A percentile compares a stretch with the other conserved stretches of the same genome.
Conservation (phyloP, 2,329 filamentous ascomycete species). For the Aspergillus brunneoviolaceus region DNA sequence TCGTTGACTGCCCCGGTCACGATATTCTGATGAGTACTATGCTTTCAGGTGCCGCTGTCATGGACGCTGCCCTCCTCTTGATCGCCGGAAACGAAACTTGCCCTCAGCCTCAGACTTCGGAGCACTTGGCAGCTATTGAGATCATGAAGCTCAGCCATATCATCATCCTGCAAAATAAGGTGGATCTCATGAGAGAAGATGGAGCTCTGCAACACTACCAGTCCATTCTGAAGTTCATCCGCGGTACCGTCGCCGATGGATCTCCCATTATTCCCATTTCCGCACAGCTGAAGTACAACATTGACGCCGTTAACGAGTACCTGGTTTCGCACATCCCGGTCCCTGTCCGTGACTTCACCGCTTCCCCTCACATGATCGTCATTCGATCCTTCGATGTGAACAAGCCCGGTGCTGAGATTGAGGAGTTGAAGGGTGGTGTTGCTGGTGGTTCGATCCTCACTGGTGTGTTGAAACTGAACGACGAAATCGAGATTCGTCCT, state of each 20-base stretch:
- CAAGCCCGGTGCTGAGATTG: constrained; percentile 98
- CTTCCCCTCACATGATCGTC: constrained; percentile 96
- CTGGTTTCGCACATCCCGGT: constrained; percentile 95
- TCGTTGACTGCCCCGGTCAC: constrained; percentile 98
- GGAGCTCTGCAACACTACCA: constrained; percentile 91
- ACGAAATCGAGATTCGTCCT: constrained; percentile 98
- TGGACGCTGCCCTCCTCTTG: constrained; percentile 94
- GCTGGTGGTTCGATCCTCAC: constrained; percentile 95
- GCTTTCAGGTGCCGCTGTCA: constrained; percentile 98
- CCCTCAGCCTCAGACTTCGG: constrained; percentile 96
- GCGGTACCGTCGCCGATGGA: constrained; percentile 93
- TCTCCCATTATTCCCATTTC: constrained; percentile 95
- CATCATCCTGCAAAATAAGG: constrained; percentile 99
- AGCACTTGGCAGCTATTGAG: constrained; percentile 97
- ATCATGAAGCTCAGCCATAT: constrained; percentile 99
- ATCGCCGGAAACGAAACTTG: constrained; percentile 98
- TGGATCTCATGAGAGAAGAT: constrained; percentile 96
- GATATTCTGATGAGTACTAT: constrained; percentile 99
- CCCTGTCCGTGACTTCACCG: constrained; percentile 83
- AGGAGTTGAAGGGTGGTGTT: constrained; percentile 97
- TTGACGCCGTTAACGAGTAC: constrained; percentile 95
- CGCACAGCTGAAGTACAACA: constrained; percentile 98
- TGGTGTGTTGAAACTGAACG: constrained; percentile 92
- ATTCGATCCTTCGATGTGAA: constrained; percentile 99
- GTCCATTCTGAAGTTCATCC: constrained; percentile 97